Evolutionary conservation across 495 filamentous ascomycete genomes (phyloP).

Genomic region (Friedmanniomyces endolithicus): DNA sequence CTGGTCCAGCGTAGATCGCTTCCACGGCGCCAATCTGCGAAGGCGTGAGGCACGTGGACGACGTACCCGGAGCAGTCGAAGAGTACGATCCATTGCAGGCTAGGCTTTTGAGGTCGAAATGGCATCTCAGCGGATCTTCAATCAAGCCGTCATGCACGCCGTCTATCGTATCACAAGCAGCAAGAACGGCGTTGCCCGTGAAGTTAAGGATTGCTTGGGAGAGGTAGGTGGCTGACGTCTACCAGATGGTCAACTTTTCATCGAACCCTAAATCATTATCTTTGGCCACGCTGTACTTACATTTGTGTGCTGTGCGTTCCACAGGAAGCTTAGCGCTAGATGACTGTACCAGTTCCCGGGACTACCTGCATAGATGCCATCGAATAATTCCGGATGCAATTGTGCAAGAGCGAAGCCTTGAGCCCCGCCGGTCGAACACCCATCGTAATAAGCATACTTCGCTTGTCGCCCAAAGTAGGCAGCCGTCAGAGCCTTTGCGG

Average conservation of each 20-base stretch:
- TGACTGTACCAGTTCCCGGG: conserved; percentile 37
- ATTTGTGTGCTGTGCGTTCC: conserved; percentile 29
- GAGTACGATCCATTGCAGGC: conserved; percentile 18
- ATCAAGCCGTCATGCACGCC: conserved; percentile 32
- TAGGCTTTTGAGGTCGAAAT: conserved; percentile 29
- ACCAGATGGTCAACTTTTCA: not conserved
- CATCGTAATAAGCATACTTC: conserved; percentile 31
- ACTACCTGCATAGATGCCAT: conserved; percentile 33
- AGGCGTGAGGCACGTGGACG: conserved; percentile 22
- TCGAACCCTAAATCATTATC: not conserved
- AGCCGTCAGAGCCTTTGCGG: conserved; percentile 24
- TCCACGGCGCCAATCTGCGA: conserved; percentile 23
- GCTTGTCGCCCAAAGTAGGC: conserved; percentile 27
- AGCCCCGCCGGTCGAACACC: conserved; percentile 38
- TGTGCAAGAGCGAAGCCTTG: conserved; percentile 38
- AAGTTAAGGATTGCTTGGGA: conserved; percentile 28
- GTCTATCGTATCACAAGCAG: conserved; percentile 31
- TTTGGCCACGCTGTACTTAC: conserved; percentile 6
- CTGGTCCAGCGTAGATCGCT: conserved; percentile 26
- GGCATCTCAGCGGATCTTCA: conserved; percentile 31
- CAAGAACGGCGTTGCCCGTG: conserved; percentile 27
- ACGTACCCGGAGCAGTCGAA: not conserved
- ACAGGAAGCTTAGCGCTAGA: conserved; percentile 33
- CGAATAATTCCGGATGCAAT: conserved; percentile 33
- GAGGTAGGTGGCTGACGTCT: conserved; percentile 15